phyloP scores from a whole-genome alignment of 306 rosid genomes.

The Quercus mongolica region DNA sequence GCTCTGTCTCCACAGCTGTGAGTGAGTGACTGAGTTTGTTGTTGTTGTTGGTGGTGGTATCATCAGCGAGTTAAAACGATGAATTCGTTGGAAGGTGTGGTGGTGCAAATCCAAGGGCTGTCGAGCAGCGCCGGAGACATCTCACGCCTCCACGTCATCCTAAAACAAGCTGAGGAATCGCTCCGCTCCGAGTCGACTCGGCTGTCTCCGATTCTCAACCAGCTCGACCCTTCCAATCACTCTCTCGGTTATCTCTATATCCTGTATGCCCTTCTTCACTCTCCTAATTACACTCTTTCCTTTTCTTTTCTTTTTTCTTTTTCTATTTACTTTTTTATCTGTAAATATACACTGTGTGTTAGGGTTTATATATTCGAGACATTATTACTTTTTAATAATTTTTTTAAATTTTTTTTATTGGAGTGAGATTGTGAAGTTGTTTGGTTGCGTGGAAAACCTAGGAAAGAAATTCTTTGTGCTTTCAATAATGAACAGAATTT shows the following conservation, averaged over 20 bases:
- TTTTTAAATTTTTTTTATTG: too few species aligned
- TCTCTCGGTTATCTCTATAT: constrained; percentile 77
- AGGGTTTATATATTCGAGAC: not conserved
- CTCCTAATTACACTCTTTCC: too few species aligned
- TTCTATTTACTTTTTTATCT: not conserved
- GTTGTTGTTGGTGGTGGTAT: not conserved
- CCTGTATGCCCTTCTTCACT: constrained; percentile 37
- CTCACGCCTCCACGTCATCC: constrained; percentile 55
- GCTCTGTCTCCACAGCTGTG: not conserved
- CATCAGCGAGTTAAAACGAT: constrained; percentile 2
- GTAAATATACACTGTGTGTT: constrained; percentile 15
- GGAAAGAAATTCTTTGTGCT: too few species aligned
- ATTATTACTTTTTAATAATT: not conserved
- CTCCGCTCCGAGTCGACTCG: constrained; percentile 58
- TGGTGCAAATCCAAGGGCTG: constrained; percentile 63
- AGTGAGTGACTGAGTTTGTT: not conserved
- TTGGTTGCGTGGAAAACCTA: not conserved
- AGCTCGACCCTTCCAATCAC: constrained; percentile 66
- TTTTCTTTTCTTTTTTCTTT: not conserved
- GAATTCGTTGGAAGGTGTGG: constrained; percentile 41
- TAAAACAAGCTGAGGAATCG: constrained; percentile 62
- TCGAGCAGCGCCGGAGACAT: constrained; percentile 54
- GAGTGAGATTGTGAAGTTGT: not conserved
- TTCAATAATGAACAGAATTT: too few species aligned
- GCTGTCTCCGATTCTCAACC: constrained; percentile 44